A percentile compares a stretch with the other conserved stretches of the same genome.
Evolutionary conservation across 495 filamentous ascomycete species (phyloP).

Genomic region (Lasiosphaeria miniovina): DNA sequence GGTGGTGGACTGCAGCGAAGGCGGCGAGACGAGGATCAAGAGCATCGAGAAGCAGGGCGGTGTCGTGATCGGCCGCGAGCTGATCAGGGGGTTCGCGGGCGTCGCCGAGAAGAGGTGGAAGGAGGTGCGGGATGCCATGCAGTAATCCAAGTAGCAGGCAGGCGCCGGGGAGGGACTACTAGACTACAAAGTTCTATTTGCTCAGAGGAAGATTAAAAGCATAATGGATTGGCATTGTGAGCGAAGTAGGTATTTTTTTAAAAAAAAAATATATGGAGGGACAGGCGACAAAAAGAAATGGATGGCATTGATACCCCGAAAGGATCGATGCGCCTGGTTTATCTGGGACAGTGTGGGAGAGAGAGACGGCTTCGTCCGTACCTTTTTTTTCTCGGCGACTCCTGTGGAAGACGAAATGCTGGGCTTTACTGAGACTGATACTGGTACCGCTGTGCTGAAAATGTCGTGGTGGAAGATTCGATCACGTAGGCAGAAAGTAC

Average conservation of each 20-base stretch:
- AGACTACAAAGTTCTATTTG: neutral
- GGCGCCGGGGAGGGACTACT: neutral
- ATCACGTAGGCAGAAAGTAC: too few relatives aligned
- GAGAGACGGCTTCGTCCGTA: too few relatives aligned
- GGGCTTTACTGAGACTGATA: too few relatives aligned
- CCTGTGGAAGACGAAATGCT: too few relatives aligned
- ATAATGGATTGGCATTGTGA: too few relatives aligned
- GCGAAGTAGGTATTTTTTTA: too few relatives aligned
- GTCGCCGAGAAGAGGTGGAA: constrained; percentile 42
- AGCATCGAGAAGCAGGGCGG: constrained; percentile 83
- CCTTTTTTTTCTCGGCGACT: too few relatives aligned
- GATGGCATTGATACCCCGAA: constrained; percentile 20
- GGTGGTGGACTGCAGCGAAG: constrained; percentile 60
- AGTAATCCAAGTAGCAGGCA: neutral
- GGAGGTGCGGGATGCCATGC: constrained; percentile 33
- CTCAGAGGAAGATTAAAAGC: too few relatives aligned
- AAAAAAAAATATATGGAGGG: too few relatives aligned
- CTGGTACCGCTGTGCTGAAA: too few relatives aligned
- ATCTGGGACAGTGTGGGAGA: too few relatives aligned
- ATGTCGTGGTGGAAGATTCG: too few relatives aligned
- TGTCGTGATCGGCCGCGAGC: constrained; percentile 35
- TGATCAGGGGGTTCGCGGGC: constrained; percentile 39
- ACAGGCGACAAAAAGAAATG: neutral
- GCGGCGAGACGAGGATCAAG: constrained; percentile 55
- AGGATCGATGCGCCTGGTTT: neutral